Conservation (phyloP, 1,284 basidiomycete species). For the Apiotrichum porosum region DNA sequence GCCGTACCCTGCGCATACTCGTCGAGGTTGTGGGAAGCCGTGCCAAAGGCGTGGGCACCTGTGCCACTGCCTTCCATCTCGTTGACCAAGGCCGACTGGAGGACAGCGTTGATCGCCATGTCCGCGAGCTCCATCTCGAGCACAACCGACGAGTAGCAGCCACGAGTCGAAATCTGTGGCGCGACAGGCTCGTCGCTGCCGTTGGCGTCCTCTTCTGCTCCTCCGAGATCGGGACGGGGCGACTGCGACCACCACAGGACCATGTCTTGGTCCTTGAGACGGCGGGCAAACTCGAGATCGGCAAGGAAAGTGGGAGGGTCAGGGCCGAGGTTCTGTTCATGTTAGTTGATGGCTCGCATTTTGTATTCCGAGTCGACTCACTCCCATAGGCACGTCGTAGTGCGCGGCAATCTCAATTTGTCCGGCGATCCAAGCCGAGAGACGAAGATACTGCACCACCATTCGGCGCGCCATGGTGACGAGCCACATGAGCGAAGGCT, state of each 20-base stretch:
- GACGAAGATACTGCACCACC: slow-evolving; percentile 72
- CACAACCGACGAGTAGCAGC: slow-evolving; percentile 89
- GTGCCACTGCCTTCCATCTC: slow-evolving; percentile 89
- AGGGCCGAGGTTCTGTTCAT: slow-evolving; percentile 70
- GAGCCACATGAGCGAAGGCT: slow-evolving; percentile 54
- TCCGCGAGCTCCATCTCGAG: slow-evolving; percentile 86
- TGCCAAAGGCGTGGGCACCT: slow-evolving; percentile 88
- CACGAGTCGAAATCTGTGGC: slow-evolving; percentile 79
- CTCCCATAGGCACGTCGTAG: slow-evolving; percentile 83
- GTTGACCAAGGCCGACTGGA: slow-evolving; percentile 92
- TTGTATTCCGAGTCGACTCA: slow-evolving; percentile 24
- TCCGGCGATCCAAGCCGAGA: slow-evolving; percentile 77
- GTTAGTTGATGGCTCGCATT: slow-evolving; percentile 17
- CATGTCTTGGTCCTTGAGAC: slow-evolving; percentile 79
- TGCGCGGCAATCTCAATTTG: slow-evolving; percentile 78
- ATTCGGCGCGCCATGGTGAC: slow-evolving; percentile 58
- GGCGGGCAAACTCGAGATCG: slow-evolving; percentile 86
- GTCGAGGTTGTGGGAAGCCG: slow-evolving; percentile 82
- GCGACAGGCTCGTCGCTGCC: slow-evolving; percentile 71
- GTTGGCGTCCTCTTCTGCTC: slow-evolving; percentile 79
- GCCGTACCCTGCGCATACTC: slow-evolving; percentile 73
- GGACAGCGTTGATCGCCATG: slow-evolving; percentile 87
- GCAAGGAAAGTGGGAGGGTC: slow-evolving; percentile 82
- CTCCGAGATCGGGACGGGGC: slow-evolving; percentile 88
- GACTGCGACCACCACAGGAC: slow-evolving; percentile 95